These are phyloP conservation scores for Vigna reflexopilosa DNA, from an alignment of 306 rosid species.

Conservation along the genomic window DNA sequence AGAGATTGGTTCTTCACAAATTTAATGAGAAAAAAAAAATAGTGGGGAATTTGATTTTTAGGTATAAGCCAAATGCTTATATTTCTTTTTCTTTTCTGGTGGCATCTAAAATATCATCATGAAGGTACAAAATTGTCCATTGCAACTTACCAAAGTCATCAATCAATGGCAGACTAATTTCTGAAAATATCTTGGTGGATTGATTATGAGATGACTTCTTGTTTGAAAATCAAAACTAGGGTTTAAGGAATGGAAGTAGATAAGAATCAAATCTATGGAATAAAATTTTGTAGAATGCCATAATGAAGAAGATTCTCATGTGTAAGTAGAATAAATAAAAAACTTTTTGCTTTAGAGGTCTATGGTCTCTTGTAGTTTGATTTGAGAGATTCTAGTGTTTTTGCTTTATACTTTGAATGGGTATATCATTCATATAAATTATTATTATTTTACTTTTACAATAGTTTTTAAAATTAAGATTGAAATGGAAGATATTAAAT, in stretches of 20 bases:
- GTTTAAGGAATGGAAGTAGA: conserved; percentile 26
- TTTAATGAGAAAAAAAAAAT: too few relatives aligned
- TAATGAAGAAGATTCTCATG: not conserved
- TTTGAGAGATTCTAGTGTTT: not conserved
- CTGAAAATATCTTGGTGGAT: conserved; percentile 6
- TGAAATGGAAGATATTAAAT: conserved; percentile 10
- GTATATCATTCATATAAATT: not conserved
- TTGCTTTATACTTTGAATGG: not conserved
- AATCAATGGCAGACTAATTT: not conserved
- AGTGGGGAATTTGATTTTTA: too few relatives aligned
- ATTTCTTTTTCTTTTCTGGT: not conserved
- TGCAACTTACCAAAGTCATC: not conserved
- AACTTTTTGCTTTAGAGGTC: not conserved
- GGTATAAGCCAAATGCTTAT: too few relatives aligned
- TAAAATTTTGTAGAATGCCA: conserved; percentile 4
- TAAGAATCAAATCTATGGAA: conserved; percentile 16
- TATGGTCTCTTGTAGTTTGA: too few relatives aligned
- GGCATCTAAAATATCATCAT: not conserved
- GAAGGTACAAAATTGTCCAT: not conserved
- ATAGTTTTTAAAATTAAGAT: not conserved
- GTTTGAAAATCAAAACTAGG: not conserved
- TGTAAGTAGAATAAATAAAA: not conserved
- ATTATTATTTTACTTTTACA: not conserved
- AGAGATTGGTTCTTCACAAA: too few relatives aligned
- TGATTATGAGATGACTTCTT: not conserved